These are phyloP conservation scores for Penicillium sp. DNA, from an alignment of 2,329 filamentous ascomycete genomes.

Conservation along the genomic window DNA sequence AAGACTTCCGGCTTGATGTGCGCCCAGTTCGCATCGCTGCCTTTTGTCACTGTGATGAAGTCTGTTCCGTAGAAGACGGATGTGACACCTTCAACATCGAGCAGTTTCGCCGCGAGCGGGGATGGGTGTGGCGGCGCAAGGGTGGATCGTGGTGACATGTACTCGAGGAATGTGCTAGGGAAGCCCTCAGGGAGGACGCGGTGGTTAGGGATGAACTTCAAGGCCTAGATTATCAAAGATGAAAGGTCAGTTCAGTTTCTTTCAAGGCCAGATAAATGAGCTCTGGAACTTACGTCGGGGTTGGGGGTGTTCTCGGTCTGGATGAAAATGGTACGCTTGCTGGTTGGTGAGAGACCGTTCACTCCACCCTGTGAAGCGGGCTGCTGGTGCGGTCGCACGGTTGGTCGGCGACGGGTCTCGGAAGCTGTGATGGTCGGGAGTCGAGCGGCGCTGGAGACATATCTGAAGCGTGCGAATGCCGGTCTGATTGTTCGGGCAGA, in stretches of 20 bases:
- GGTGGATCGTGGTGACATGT: constrained; percentile 82
- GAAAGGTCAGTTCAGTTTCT: background rate
- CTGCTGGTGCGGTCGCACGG: constrained; percentile 44
- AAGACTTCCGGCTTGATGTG: constrained; percentile 96
- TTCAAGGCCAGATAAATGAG: background rate
- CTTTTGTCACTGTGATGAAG: constrained; percentile 96
- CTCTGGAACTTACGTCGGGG: constrained; percentile 62
- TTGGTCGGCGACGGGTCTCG: constrained; percentile 47
- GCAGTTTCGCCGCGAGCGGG: constrained; percentile 81
- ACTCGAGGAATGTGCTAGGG: constrained; percentile 80
- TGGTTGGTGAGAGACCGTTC: constrained; percentile 39
- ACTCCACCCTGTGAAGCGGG: constrained; percentile 36
- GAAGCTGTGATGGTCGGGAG: constrained; percentile 50
- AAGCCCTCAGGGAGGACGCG: constrained; percentile 74
- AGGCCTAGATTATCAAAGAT: constrained; percentile 45
- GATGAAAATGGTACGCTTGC: constrained; percentile 83
- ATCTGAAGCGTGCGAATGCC: constrained; percentile 35
- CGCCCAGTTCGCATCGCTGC: constrained; percentile 83
- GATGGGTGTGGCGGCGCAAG: constrained; percentile 87
- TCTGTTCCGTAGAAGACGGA: constrained; percentile 91
- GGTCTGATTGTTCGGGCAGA: constrained; percentile 29
- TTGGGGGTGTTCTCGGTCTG: constrained; percentile 96
- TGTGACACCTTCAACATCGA: constrained; percentile 93
- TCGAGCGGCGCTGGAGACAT: constrained; percentile 44
- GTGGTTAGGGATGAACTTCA: constrained; percentile 95